phyloP scores from a whole-genome alignment of 2,329 filamentous ascomycete genomes.

The Trichophyton equinum region DNA sequence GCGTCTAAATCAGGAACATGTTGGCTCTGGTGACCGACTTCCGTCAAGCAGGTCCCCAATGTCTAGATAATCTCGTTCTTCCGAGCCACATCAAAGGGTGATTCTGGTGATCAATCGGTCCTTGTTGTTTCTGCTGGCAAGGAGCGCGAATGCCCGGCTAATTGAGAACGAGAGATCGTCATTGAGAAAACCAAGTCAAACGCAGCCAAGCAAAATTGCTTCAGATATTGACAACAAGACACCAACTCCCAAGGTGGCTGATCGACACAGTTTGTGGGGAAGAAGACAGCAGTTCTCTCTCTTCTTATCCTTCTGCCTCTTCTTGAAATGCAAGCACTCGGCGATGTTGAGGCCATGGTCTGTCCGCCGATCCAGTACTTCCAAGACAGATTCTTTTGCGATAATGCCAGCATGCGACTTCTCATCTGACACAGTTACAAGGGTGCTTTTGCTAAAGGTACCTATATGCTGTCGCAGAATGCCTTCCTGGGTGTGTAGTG shows the following conservation, averaged over 20 bases:
- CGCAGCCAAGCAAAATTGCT: not conserved
- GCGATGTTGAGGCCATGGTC: not conserved
- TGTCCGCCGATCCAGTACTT: not conserved
- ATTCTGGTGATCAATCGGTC: constrained; percentile 4
- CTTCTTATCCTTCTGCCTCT: not conserved
- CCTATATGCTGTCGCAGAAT: constrained; percentile 27
- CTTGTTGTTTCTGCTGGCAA: not conserved
- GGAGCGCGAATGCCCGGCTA: not conserved
- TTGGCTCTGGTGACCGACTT: constrained; percentile 40
- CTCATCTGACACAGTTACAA: constrained; percentile 29
- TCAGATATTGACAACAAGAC: not conserved
- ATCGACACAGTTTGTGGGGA: constrained; percentile 1
- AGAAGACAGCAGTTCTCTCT: not conserved
- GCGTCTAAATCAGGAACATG: constrained; percentile 35
- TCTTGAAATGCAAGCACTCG: not conserved
- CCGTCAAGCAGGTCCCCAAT: constrained; percentile 43
- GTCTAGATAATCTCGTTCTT: constrained; percentile 46
- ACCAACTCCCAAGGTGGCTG: not conserved
- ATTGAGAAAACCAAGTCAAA: not conserved
- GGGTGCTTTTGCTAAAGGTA: constrained; percentile 15
- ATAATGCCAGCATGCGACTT: constrained; percentile 22
- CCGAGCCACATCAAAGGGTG: constrained; percentile 44
- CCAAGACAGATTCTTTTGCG: constrained; percentile 11
- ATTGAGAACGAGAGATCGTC: not conserved
- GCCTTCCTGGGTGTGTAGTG: constrained; percentile 23